These are phyloP conservation scores for Umbelopsis sp. DNA, from an alignment of 192 early-diverging fungal species.

Conservation along the genomic window DNA sequence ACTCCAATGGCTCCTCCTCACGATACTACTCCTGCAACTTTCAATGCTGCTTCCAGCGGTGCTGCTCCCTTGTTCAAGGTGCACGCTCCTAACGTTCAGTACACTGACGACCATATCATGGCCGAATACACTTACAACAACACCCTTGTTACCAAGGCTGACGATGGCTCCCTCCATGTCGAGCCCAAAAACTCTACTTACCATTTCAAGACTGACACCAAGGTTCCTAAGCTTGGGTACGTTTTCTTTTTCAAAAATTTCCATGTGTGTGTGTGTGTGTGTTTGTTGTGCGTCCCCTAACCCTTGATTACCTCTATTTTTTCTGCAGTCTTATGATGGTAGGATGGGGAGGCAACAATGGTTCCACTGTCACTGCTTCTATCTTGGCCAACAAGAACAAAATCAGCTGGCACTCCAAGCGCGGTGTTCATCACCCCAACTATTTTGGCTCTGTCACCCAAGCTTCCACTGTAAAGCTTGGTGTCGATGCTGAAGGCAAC, in stretches of 20 bases:
- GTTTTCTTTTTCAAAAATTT: conserved; percentile 29
- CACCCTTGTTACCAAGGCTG: conserved; percentile 74
- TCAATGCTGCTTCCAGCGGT: conserved; percentile 40
- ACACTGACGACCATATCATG: conserved; percentile 78
- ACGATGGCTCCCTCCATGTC: conserved; percentile 71
- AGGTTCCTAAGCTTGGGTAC: conserved; percentile 83
- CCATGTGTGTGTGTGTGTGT: background rate
- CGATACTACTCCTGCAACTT: conserved; percentile 35
- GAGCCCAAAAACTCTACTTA: conserved; percentile 87
- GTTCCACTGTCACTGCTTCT: conserved; percentile 94
- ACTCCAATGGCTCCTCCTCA: conserved; percentile 39
- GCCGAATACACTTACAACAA: conserved; percentile 91
- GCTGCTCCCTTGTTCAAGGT: conserved; percentile 74
- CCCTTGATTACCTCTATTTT: conserved; percentile 24
- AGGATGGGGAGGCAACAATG: conserved; percentile 99
- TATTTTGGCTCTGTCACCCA: conserved; percentile 98
- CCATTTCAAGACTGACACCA: conserved; percentile 86
- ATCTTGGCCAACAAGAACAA: conserved; percentile 92
- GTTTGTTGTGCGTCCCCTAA: background rate
- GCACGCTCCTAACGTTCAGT: conserved; percentile 85
- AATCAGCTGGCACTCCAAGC: conserved; percentile 91
- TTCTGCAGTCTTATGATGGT: conserved; percentile 96
- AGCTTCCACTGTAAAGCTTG: conserved; percentile 95
- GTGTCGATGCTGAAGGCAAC: conserved; percentile 77
- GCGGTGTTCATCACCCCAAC: conserved; percentile 90